Percentiles rank a stretch among this genome's conserved stretches.
phyloP scores from a whole-genome alignment of 2,329 filamentous ascomycete genomes.

The Zasmidium angulare region DNA sequence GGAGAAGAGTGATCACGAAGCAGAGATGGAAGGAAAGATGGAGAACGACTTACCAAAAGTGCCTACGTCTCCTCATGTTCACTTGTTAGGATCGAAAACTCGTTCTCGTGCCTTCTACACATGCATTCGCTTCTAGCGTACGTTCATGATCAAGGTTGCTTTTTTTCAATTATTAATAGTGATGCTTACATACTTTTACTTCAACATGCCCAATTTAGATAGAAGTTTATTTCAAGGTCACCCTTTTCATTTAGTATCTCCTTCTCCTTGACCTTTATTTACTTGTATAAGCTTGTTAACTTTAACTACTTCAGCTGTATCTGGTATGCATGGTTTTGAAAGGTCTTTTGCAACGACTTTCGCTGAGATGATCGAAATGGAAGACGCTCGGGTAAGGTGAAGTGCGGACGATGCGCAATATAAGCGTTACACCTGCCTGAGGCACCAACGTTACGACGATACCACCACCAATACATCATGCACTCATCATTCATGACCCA shows the following conservation, averaged over 20 bases:
- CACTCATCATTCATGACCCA: not conserved
- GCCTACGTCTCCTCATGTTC: not conserved
- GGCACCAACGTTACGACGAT: too few species aligned
- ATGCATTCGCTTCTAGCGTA: too few species aligned
- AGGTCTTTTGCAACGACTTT: too few species aligned
- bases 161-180: too few species aligned
- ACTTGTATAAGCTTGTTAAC: conserved; percentile 34
- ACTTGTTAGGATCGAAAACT: not conserved
- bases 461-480: not conserved
- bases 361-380: too few species aligned
- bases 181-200: too few species aligned
- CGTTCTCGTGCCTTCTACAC: too few species aligned
- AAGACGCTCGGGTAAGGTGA: too few species aligned
- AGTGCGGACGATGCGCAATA: too few species aligned
- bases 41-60: not conserved
- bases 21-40: not conserved
- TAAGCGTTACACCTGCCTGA: too few species aligned
- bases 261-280: conserved; percentile 33
- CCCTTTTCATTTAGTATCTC: conserved; percentile 25
- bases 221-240: conserved; percentile 28
- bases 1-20: not conserved
- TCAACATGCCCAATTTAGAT: conserved; percentile 23
- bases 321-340: conserved; percentile 33
- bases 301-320: conserved; percentile 32
- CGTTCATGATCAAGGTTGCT: too few species aligned